These are phyloP conservation scores for Vitis rupestris DNA, from an alignment of 164 flowering plant genomes.

Conservation along the genomic window DNA sequence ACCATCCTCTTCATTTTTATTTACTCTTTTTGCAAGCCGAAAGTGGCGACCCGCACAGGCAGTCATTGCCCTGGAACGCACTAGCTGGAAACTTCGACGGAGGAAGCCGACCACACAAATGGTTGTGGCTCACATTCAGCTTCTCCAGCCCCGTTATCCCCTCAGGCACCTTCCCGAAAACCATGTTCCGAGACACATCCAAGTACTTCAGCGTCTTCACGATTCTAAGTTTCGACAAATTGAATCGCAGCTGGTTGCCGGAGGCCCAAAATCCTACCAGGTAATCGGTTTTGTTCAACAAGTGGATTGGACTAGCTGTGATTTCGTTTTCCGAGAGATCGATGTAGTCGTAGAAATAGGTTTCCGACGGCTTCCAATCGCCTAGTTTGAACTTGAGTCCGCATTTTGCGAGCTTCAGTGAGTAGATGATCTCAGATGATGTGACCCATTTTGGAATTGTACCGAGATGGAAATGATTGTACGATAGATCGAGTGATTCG, in stretches of 20 bases:
- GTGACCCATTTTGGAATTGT: slow-evolving; percentile 70
- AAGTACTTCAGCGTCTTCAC: slow-evolving; percentile 44
- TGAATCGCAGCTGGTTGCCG: slow-evolving; percentile 43
- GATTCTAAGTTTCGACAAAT: slow-evolving; percentile 38
- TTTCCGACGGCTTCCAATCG: slow-evolving; percentile 54
- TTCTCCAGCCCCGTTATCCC: slow-evolving; percentile 37
- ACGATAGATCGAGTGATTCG: slow-evolving; percentile 63
- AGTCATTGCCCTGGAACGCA: slow-evolving; percentile 57
- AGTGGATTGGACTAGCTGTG: slow-evolving; percentile 50
- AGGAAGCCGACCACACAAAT: slow-evolving; percentile 61
- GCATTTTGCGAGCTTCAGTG: slow-evolving; percentile 58
- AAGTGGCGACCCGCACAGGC: slow-evolving; percentile 69
- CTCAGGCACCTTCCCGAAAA: slow-evolving; percentile 54
- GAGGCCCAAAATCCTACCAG: slow-evolving; percentile 52
- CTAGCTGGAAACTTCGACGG: slow-evolving; percentile 44
- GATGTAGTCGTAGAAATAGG: slow-evolving; percentile 71
- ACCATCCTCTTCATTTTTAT: too few relatives aligned
- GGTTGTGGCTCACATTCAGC: slow-evolving; percentile 59
- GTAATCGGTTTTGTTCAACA: slow-evolving; percentile 53
- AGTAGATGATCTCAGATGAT: slow-evolving; percentile 67
- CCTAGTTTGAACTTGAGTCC: slow-evolving; percentile 57
- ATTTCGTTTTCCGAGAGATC: slow-evolving; percentile 70
- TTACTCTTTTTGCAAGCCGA: slow-evolving; percentile 30
- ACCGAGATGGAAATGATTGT: slow-evolving; percentile 53
- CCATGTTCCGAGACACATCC: slow-evolving; percentile 58